A percentile compares a stretch with the other conserved stretches of the same genome.
phyloP scores from a whole-genome alignment of 2,329 filamentous ascomycete genomes.

The Alternaria sp. region DNA sequence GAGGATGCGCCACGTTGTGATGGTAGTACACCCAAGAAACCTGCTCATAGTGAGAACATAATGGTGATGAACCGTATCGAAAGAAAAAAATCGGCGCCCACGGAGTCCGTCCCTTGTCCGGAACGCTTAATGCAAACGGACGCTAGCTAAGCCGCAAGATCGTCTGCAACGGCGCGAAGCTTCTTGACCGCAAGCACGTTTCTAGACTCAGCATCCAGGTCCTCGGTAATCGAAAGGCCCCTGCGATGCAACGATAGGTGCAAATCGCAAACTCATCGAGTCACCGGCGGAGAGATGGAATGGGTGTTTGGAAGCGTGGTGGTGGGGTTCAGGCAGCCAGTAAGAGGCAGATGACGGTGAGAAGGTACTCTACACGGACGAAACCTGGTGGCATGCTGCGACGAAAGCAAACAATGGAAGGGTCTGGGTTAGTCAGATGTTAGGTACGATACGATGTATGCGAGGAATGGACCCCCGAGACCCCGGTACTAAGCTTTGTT shows the following conservation, averaged over 20 bases:
- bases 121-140: constrained; percentile 3
- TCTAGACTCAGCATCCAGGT: neutral
- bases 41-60: neutral
- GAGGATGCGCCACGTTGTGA: neutral
- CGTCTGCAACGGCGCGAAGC: constrained; percentile 4
- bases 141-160: constrained; percentile 6
- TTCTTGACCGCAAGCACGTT: neutral
- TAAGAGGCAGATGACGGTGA: neutral
- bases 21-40: neutral
- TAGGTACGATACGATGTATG: neutral
- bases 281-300: neutral
- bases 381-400: neutral
- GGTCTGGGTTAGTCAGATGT: neutral
- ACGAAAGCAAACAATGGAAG: neutral
- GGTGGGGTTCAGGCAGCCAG: constrained; percentile 19
- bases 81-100: neutral
- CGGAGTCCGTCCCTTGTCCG: neutral
- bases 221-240: neutral
- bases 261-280: constrained; percentile 13
- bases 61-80: neutral
- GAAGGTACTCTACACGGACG: neutral
- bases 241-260: constrained; percentile 11
- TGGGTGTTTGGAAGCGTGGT: neutral
- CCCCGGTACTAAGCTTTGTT: constrained; percentile 7
- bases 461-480: constrained; percentile 3